Percentiles rank a stretch among this genome's conserved stretches.
These are phyloP conservation scores for Hyphopichia khmerensis DNA, from an alignment of 1,139 yeast species.

Conservation along the genomic window DNA sequence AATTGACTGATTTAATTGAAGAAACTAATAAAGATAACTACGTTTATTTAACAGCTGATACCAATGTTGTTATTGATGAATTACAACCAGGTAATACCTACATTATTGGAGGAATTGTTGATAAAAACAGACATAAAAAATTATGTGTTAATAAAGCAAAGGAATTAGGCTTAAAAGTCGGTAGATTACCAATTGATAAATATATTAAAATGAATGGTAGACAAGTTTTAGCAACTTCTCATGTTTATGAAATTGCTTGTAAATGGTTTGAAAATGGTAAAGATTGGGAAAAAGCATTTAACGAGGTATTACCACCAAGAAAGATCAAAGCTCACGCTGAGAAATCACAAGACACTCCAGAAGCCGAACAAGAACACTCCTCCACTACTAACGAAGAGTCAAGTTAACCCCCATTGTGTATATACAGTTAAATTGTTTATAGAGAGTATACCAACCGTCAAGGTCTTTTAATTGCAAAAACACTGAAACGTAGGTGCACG, in stretches of 20 bases:
- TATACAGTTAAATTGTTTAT: too few relatives aligned
- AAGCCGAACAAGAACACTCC: too few relatives aligned
- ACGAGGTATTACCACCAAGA: slow-evolving; percentile 78
- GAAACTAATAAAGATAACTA: slow-evolving; percentile 38
- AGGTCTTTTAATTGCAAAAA: too few relatives aligned
- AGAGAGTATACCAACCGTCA: too few relatives aligned
- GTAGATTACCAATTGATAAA: slow-evolving; percentile 83
- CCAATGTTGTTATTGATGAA: slow-evolving; percentile 61
- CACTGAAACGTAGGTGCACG: too few relatives aligned
- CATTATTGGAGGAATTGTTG: slow-evolving; percentile 94
- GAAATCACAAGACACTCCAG: background rate
- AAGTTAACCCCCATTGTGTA: too few relatives aligned
- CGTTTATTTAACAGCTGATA: slow-evolving; percentile 84
- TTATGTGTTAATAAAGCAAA: slow-evolving; percentile 83
- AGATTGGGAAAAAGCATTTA: slow-evolving; percentile 88
- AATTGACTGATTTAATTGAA: slow-evolving; percentile 36
- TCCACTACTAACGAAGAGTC: too few relatives aligned
- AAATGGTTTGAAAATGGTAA: slow-evolving; percentile 68
- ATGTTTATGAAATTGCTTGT: slow-evolving; percentile 83
- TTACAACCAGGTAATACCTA: slow-evolving; percentile 73
- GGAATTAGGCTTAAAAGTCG: slow-evolving; percentile 67
- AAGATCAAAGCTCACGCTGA: slow-evolving; percentile 36
- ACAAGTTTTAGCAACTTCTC: slow-evolving; percentile 88
- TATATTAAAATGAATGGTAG: slow-evolving; percentile 82
- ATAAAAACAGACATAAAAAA: slow-evolving; percentile 85